phyloP scores from a whole-genome alignment of 306 rosid genomes.

The Mimosa pudica region DNA sequence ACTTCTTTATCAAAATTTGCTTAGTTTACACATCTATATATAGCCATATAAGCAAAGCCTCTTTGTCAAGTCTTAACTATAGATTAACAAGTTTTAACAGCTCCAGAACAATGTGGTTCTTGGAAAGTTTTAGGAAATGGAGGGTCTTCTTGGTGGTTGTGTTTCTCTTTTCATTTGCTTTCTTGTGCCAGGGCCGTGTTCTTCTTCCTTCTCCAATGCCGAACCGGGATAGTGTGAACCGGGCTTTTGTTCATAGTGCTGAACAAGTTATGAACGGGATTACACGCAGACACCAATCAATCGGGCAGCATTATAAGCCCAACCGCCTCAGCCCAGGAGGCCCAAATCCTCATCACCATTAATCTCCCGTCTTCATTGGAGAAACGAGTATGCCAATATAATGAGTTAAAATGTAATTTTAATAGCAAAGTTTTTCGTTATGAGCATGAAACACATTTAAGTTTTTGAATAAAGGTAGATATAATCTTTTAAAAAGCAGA shows the following conservation, averaged over 20 bases:
- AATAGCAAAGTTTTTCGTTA: too few relatives aligned
- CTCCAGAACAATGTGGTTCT: not conserved
- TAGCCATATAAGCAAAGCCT: not conserved
- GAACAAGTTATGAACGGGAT: conserved; percentile 44
- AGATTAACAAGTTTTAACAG: not conserved
- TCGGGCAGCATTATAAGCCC: conserved; percentile 33
- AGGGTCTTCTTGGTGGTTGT: conserved; percentile 28
- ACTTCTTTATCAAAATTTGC: not conserved
- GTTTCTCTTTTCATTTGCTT: conserved; percentile 43
- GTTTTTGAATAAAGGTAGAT: too few relatives aligned
- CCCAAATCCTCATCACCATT: conserved; percentile 54
- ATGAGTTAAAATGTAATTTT: too few relatives aligned
- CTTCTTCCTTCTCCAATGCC: conserved; percentile 23
- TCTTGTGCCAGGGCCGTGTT: conserved; percentile 28
- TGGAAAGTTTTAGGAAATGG: conserved; percentile 22
- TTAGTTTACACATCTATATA: not conserved
- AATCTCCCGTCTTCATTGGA: not conserved
- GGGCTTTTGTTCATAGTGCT: conserved; percentile 32
- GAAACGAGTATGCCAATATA: not conserved
- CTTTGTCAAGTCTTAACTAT: not conserved
- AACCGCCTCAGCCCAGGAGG: conserved; percentile 53
- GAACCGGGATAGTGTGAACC: not conserved
- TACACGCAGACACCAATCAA: conserved; percentile 34
- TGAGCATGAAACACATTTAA: too few relatives aligned
- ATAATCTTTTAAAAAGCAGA: too few relatives aligned